Percentiles rank a stretch among this genome's conserved stretches.
These are phyloP conservation scores for Osmanthus fragrans DNA, from an alignment of 257 asterid species.

Conservation along the genomic window DNA sequence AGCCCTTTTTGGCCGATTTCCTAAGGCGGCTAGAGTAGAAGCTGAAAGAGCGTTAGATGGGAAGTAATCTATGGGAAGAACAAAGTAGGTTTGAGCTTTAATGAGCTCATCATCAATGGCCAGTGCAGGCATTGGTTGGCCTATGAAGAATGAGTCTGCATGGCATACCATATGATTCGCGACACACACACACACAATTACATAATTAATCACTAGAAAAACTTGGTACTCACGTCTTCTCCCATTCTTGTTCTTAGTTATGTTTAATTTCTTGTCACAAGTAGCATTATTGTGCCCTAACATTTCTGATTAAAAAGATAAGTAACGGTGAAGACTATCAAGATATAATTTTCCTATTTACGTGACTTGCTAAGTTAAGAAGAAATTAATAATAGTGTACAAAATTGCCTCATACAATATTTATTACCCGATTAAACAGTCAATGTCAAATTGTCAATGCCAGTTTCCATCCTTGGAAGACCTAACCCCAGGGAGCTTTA, in stretches of 20 bases:
- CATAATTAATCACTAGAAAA: too few relatives aligned
- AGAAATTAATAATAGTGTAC: not conserved
- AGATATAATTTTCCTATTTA: not conserved
- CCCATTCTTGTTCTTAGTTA: not conserved
- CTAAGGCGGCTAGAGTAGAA: slow-evolving; percentile 50
- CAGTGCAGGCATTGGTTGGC: slow-evolving; percentile 62
- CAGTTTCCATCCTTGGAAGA: too few relatives aligned
- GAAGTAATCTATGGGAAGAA: slow-evolving; percentile 65
- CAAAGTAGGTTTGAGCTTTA: slow-evolving; percentile 56
- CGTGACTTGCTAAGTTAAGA: too few relatives aligned
- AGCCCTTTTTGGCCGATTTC: not conserved
- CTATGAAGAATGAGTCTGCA: slow-evolving; percentile 79
- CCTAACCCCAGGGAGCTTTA: too few relatives aligned
- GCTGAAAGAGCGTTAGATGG: slow-evolving; percentile 41
- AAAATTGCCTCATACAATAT: not conserved
- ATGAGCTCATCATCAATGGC: slow-evolving; percentile 51
- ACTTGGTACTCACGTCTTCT: too few relatives aligned
- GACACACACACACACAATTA: too few relatives aligned
- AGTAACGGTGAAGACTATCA: not conserved
- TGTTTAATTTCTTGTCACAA: not conserved
- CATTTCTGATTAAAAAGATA: not conserved
- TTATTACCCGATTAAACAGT: not conserved
- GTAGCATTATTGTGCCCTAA: not conserved
- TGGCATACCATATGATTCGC: slow-evolving; percentile 65
- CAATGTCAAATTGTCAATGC: not conserved